Evolutionary conservation across 78 protist genomes (phyloP).

Genomic region (Tieghemostelium lacteum): DNA sequence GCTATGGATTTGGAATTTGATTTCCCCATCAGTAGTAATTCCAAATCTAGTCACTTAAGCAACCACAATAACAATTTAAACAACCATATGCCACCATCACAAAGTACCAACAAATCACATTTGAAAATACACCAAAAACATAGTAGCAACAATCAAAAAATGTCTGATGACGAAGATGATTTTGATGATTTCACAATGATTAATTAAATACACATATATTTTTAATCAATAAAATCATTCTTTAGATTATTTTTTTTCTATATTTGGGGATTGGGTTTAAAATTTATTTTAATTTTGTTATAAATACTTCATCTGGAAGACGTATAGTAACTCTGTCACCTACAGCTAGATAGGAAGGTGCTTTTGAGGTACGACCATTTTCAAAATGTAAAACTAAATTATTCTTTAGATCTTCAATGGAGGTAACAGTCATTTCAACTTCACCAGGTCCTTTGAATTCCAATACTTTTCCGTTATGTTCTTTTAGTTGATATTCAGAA

Average conservation of each 20-base stretch:
- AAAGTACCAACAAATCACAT: neutral
- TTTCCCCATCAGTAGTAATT: neutral
- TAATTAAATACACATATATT: neutral
- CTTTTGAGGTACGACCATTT: conserved; percentile 45
- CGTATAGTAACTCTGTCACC: conserved; percentile 21
- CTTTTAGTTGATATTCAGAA: conserved; percentile 5
- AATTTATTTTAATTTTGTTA: neutral
- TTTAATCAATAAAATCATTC: neutral
- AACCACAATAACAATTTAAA: neutral
- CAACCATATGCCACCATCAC: neutral
- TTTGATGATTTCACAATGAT: conserved; percentile 57
- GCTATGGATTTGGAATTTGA: neutral
- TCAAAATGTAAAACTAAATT: conserved; percentile 3
- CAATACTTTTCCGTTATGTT: conserved; percentile 20
- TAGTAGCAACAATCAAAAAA: neutral
- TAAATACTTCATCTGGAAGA: conserved; percentile 32
- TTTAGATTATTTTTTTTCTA: neutral
- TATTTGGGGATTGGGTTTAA: neutral
- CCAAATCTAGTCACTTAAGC: neutral
- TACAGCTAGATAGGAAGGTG: conserved; percentile 14
- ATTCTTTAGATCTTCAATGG: conserved; percentile 14
- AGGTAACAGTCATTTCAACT: neutral
- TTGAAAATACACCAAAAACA: neutral
- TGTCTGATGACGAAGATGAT: conserved; percentile 7
- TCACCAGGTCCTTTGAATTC: conserved; percentile 54